A percentile compares a stretch with the other conserved stretches of the same genome.
Evolutionary conservation across 495 filamentous ascomycete species (phyloP).

Genomic region (Lentithecium fluviatile): DNA sequence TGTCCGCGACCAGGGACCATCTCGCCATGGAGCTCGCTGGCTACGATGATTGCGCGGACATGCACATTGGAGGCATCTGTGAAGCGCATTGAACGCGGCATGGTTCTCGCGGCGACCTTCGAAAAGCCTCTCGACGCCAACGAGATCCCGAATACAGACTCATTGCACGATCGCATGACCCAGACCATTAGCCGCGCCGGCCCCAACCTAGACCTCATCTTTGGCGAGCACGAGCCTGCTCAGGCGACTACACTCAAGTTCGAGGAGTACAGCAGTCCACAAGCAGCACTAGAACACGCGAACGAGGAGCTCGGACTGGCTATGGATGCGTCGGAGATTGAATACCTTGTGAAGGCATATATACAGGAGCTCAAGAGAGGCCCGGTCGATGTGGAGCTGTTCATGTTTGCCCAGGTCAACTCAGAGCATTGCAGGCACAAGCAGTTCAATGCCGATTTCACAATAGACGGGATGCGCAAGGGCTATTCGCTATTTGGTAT

Average conservation of each 20-base stretch:
- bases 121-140: slow-evolving; percentile 50
- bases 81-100: slow-evolving; percentile 83
- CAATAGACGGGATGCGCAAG: slow-evolving; percentile 85
- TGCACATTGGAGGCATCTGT: slow-evolving; percentile 73
- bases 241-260: slow-evolving; percentile 73
- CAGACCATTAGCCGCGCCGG: slow-evolving; percentile 63
- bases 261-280: slow-evolving; percentile 59
- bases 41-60: slow-evolving; percentile 89
- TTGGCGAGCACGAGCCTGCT: slow-evolving; percentile 69
- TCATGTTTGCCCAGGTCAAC: slow-evolving; percentile 99
- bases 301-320: slow-evolving; percentile 81
- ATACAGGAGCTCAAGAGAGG: slow-evolving; percentile 65
- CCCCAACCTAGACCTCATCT: slow-evolving; percentile 72
- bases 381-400: slow-evolving; percentile 89
- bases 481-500: slow-evolving; percentile 81
- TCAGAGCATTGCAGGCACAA: slow-evolving; percentile 75
- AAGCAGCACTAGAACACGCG: slow-evolving; percentile 72
- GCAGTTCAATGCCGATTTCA: slow-evolving; percentile 96
- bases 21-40: slow-evolving; percentile 96
- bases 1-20: slow-evolving; percentile 78
- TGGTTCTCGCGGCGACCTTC: slow-evolving; percentile 65
- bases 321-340: slow-evolving; percentile 82
- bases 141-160: slow-evolving; percentile 62
- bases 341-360: slow-evolving; percentile 88
- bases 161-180: slow-evolving; percentile 91